phyloP scores from a whole-genome alignment of 371 early-diverging fungal species.

The Lichtheimia ramosa region DNA sequence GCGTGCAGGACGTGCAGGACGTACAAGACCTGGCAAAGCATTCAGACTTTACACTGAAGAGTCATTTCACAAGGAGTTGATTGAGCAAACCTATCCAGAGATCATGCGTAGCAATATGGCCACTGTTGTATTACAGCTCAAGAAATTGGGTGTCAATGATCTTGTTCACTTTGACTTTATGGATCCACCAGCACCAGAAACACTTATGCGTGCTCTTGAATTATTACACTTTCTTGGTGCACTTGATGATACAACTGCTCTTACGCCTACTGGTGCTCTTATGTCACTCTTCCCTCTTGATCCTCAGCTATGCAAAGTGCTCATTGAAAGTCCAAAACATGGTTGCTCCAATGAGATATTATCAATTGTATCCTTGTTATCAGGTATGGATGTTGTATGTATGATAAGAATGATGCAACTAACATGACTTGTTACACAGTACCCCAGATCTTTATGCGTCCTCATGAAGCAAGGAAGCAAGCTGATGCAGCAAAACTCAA shows the following conservation, averaged over 20 bases:
- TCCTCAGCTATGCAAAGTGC: constrained; percentile 83
- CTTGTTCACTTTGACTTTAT: constrained; percentile 92
- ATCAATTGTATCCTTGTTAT: constrained; percentile 89
- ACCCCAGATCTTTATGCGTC: constrained; percentile 89
- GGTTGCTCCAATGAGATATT: constrained; percentile 91
- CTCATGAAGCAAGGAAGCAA: constrained; percentile 78
- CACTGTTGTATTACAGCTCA: constrained; percentile 80
- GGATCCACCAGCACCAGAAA: constrained; percentile 92
- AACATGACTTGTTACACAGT: constrained; percentile 30
- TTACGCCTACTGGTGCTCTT: constrained; percentile 76
- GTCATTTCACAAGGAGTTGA: constrained; percentile 76
- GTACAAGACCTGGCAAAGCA: constrained; percentile 91
- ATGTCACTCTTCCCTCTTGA: constrained; percentile 94
- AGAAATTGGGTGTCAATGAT: constrained; percentile 87
- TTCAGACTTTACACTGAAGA: constrained; percentile 92
- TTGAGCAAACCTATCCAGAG: constrained; percentile 90
- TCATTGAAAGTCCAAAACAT: constrained; percentile 81
- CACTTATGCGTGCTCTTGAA: constrained; percentile 89
- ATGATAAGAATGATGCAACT: too few species aligned
- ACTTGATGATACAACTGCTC: constrained; percentile 80
- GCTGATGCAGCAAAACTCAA: constrained; percentile 92
- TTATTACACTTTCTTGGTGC: constrained; percentile 86
- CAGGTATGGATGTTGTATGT: constrained; percentile 29
- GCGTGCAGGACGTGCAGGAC: constrained; percentile 90
- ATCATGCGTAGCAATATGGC: constrained; percentile 86